phyloP scores from a whole-genome alignment of 2,329 filamentous ascomycete species.

The Sclerotinia borealis region DNA sequence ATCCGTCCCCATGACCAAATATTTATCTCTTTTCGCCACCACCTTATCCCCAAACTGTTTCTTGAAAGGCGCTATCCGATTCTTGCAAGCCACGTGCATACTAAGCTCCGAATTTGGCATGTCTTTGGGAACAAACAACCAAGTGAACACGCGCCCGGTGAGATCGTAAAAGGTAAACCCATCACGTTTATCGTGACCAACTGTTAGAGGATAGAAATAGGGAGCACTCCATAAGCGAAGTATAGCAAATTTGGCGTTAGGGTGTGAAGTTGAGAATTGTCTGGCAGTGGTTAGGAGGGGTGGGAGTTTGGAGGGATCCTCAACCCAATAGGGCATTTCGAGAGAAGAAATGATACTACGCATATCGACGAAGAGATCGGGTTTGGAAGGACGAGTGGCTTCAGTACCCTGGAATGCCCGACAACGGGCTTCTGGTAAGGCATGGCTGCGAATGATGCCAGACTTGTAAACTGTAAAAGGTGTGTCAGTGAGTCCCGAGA shows the following conservation, averaged over 20 bases:
- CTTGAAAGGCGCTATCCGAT: conserved; percentile 11
- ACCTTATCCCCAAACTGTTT: conserved; percentile 37
- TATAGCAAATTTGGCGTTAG: conserved; percentile 37
- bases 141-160: conserved; percentile 40
- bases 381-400: conserved; percentile 29
- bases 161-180: conserved; percentile 38
- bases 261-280: conserved; percentile 26
- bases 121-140: conserved; percentile 44
- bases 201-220: conserved; percentile 45
- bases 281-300: conserved; percentile 32
- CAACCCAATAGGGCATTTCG: conserved; percentile 27
- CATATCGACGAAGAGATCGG: conserved; percentile 42
- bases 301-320: conserved; percentile 33
- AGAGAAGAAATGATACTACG: conserved; percentile 23
- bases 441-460: conserved; percentile 37
- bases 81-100: conserved; percentile 36
- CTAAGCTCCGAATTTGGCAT: conserved; percentile 39
- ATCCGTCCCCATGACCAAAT: conserved; percentile 42
- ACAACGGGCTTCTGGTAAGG: conserved; percentile 28
- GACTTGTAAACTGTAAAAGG: conserved; percentile 38
- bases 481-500: neutral
- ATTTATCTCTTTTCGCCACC: conserved; percentile 37
- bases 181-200: conserved; percentile 35
- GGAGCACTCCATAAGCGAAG: conserved; percentile 43
- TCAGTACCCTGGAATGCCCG: conserved; percentile 36